phyloP scores from a whole-genome alignment of 345 rosid genomes.

The Stellera chamaejasme region DNA sequence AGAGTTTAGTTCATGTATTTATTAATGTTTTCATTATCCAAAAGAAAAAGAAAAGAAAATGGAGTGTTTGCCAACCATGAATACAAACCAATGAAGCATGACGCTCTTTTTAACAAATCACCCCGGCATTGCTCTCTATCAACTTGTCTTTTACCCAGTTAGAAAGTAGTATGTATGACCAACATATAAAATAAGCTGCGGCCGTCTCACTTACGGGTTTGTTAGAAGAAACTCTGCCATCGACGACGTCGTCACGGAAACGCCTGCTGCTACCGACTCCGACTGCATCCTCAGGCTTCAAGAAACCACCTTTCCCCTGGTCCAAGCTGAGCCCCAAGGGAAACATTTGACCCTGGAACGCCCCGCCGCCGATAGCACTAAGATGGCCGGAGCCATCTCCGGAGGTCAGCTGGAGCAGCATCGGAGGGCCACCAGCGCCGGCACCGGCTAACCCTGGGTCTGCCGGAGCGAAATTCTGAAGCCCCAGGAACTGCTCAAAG shows the following conservation, averaged over 20 bases:
- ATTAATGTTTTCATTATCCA: too few relatives aligned
- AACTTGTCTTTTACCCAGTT: slow-evolving; percentile 1
- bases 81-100: slow-evolving; percentile 5
- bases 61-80: slow-evolving; percentile 19
- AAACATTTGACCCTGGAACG: slow-evolving; percentile 64
- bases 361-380: slow-evolving; percentile 32
- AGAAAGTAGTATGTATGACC: slow-evolving; percentile 7
- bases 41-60: not conserved
- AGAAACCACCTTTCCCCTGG: slow-evolving; percentile 76
- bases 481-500: slow-evolving; percentile 81
- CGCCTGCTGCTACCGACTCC: slow-evolving; percentile 64
- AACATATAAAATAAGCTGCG: not conserved
- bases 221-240: slow-evolving; percentile 48
- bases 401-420: slow-evolving; percentile 87
- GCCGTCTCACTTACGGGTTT: slow-evolving; percentile 54
- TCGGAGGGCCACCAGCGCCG: slow-evolving; percentile 42
- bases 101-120: not conserved
- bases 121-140: slow-evolving; percentile 2
- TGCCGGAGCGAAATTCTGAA: slow-evolving; percentile 55
- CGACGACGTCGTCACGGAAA: slow-evolving; percentile 59
- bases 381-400: slow-evolving; percentile 64
- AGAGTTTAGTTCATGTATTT: too few relatives aligned
- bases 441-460: slow-evolving; percentile 45
- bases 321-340: slow-evolving; percentile 88
- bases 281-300: slow-evolving; percentile 70